Evolutionary conservation across 768 basidiomycete genomes (phyloP), one percentile per base, ranked within the genome.

Genomic region (Wakefieldia striispora): DNA sequence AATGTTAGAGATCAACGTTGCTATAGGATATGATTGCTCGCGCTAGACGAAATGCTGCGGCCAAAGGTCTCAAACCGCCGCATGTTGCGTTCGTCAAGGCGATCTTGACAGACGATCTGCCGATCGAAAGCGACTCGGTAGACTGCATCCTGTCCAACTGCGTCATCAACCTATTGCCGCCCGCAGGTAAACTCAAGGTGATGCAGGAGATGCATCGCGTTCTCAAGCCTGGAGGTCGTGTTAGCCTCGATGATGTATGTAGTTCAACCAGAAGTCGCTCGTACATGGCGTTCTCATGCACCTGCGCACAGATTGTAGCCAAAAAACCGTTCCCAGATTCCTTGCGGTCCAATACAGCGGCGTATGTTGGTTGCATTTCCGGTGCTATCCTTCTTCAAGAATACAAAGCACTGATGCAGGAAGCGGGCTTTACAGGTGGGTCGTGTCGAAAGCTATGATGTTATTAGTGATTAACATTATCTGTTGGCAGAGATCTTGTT

Each of bases 131-230:
- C 5, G 61, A 69, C 45, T 71, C 79, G 0, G 70, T 82, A 16
- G 79, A 84, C 53, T 82, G 78, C 49, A 65, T 84, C 14, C 53
- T 82, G 6, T 81, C 80, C 6, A 84, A 81, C 58, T 82, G 81
- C 45, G 79, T 81, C 3, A 62, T 82, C 58, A 80, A 82, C 56
- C 60, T 80, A 2, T 55, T 82, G 6, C 75, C 79, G 0, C 46
- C 45, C 0, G 59, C 66, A 12, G 75, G 72, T 3, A 82, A 79
- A 54, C 60, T 55, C 4, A 60, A 44, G n/a, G 55, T 77, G 6
- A 59, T 81, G 41, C 71, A 72, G 36, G 82, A 84, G 50, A 65
- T 70, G 0, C 60, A 72, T 42, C 68, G 82, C 11, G 68, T 82
- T 3, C 66, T 84, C 40, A 82, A 77, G 59, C 75, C 78, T 9